Conservation (phyloP, 345 rosid species). For the Eucalyptus fibrosa region DNA sequence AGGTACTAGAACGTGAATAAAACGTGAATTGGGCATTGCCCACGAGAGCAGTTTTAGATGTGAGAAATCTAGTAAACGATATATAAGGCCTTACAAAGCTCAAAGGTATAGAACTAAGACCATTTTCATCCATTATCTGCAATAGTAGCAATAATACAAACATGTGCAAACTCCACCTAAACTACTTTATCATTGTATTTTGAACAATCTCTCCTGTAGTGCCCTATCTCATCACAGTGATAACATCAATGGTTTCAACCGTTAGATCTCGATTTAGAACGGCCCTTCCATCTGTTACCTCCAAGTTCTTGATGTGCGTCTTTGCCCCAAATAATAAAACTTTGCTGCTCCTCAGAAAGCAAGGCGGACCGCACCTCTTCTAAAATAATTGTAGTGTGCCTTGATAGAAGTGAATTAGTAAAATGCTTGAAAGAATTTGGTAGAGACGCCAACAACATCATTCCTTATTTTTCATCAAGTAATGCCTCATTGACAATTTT, state of each 20-base stretch:
- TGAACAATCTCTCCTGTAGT: not conserved
- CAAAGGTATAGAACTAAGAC: not conserved
- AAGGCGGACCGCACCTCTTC: not conserved
- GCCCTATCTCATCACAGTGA: not conserved
- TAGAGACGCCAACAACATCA: not conserved
- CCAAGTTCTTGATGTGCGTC: accelerated
- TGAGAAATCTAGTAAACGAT: not conserved
- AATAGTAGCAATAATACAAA: not conserved
- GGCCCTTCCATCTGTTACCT: not conserved
- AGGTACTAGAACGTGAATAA: not conserved
- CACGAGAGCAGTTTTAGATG: not conserved
- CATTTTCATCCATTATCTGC: not conserved
- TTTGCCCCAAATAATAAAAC: not conserved
- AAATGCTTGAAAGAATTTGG: not conserved
- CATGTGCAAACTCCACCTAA: not conserved
- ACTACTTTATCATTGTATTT: not conserved
- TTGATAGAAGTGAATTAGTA: not conserved
- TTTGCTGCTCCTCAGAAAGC: not conserved
- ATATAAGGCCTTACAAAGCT: not conserved
- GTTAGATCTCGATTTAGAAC: not conserved
- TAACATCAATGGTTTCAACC: not conserved
- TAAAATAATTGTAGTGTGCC: not conserved
- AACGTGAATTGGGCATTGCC: not conserved
- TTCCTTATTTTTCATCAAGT: not conserved
- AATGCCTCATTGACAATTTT: not conserved